phyloP scores from a whole-genome alignment of 2,329 filamentous ascomycete genomes.

The Fusarium sp. region DNA sequence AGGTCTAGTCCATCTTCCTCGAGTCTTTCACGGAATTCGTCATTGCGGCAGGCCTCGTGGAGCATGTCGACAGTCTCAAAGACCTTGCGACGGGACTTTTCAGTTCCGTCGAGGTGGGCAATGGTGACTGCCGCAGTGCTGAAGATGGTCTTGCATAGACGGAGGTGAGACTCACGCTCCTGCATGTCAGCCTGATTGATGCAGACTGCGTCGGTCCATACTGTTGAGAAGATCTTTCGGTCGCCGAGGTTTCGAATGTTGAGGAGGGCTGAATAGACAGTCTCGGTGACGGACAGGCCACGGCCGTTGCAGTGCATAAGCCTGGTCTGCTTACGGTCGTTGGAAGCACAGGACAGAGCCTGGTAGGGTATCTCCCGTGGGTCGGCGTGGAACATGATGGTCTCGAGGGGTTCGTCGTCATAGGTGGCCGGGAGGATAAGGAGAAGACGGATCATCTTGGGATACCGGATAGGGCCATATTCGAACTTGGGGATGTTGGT shows the following conservation, averaged over 20 bases:
- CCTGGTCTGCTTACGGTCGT: constrained; percentile 13
- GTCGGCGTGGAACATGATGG: constrained; percentile 13
- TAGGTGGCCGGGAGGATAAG: constrained; percentile 7
- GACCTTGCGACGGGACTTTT: constrained; percentile 15
- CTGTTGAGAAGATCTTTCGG: constrained; percentile 14
- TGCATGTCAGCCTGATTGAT: constrained; percentile 12
- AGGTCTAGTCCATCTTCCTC: constrained; percentile 9
- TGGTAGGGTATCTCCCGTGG: constrained; percentile 9
- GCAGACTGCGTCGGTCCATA: constrained; percentile 8
- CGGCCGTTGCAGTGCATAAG: constrained; percentile 17
- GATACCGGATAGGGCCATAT: constrained; percentile 8
- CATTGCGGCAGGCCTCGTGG: constrained; percentile 11
- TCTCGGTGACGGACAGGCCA: constrained; percentile 1
- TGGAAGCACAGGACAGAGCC: constrained; percentile 8
- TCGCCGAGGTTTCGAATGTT: constrained; percentile 13
- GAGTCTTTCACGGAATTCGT: constrained; percentile 5
- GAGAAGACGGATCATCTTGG: constrained; percentile 14
- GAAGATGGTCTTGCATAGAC: constrained; percentile 12
- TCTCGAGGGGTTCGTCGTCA: constrained; percentile 13
- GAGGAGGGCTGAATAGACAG: constrained; percentile 8
- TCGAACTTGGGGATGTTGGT: constrained; percentile 14
- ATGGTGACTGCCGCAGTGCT: constrained; percentile 10
- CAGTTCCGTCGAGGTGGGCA: constrained; percentile 7
- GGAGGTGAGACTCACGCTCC: constrained; percentile 6
- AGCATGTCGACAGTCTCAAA: constrained; percentile 14